Percentiles rank a stretch among this genome's conserved stretches.
phyloP scores from a whole-genome alignment of 352 stramenopile species.

The Albugo candida region DNA sequence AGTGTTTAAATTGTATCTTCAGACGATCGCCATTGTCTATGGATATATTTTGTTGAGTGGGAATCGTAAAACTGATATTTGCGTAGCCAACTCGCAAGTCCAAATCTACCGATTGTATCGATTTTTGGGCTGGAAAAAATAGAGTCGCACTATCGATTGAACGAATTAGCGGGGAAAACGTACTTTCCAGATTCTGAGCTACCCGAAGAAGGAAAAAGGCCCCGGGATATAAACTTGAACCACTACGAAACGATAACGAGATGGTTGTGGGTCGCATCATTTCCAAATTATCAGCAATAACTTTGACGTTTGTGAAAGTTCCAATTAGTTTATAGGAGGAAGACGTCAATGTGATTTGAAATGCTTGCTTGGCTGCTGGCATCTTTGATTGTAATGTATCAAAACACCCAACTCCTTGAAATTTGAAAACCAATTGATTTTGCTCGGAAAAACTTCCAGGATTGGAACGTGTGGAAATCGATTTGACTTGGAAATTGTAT shows the following conservation, averaged over 20 bases:
- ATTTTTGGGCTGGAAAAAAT: slow-evolving; percentile 9
- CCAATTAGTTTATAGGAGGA: slow-evolving; percentile 33
- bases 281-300: slow-evolving; percentile 21
- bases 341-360: slow-evolving; percentile 33
- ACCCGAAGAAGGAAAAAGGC: slow-evolving; percentile 54
- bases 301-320: slow-evolving; percentile 23
- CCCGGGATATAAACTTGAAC: slow-evolving; percentile 29
- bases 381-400: slow-evolving; percentile 7
- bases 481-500: slow-evolving; percentile 32
- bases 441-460: slow-evolving; percentile 38
- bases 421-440: slow-evolving; percentile 27
- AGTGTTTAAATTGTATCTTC: slow-evolving; percentile 37
- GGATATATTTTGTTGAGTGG: slow-evolving; percentile 21
- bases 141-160: slow-evolving; percentile 26
- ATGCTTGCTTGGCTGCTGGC: slow-evolving; percentile 19
- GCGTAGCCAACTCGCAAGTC: slow-evolving; percentile 24
- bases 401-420: slow-evolving; percentile 32
- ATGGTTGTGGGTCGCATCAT: slow-evolving; percentile 34
- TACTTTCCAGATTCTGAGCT: slow-evolving; percentile 22
- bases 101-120: slow-evolving; percentile 14
- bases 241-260: slow-evolving; percentile 34
- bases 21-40: slow-evolving; percentile 63
- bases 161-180: slow-evolving; percentile 35
- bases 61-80: slow-evolving; percentile 64
- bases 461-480: slow-evolving; percentile 30